Conservation (phyloP, 2,329 filamentous ascomycete genomes). For the Fusarium verrucosum region DNA sequence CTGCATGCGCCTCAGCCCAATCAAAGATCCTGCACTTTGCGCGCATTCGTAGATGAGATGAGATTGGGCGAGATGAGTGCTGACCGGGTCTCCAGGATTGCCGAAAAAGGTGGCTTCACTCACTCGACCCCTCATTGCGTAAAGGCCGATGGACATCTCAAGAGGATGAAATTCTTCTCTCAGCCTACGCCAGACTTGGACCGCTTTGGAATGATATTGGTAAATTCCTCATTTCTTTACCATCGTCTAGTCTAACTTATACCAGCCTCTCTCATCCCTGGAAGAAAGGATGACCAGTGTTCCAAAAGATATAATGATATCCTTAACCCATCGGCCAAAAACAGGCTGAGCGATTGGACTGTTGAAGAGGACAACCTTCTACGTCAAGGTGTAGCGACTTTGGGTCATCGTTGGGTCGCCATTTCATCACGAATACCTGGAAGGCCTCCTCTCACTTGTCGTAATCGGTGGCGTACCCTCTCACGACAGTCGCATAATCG, state of each 20-base stretch:
- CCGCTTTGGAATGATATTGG: slow-evolving; percentile 44
- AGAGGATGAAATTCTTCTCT: slow-evolving; percentile 44
- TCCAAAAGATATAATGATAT: slow-evolving; percentile 47
- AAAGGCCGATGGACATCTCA: slow-evolving; percentile 45
- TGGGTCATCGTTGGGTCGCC: slow-evolving; percentile 45
- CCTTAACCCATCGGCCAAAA: slow-evolving; percentile 41
- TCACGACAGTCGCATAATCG: slow-evolving; percentile 26
- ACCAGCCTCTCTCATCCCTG: slow-evolving; percentile 42
- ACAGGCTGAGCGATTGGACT: slow-evolving; percentile 43
- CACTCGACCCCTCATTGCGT: slow-evolving; percentile 43
- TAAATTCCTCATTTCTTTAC: neutral
- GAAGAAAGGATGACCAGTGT: slow-evolving; percentile 46
- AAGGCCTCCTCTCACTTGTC: slow-evolving; percentile 44
- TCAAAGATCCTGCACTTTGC: neutral
- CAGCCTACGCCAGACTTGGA: slow-evolving; percentile 42
- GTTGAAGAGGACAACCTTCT: slow-evolving; percentile 40
- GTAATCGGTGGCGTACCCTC: slow-evolving; percentile 43
- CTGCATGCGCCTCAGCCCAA: neutral
- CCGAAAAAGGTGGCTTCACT: slow-evolving; percentile 47
- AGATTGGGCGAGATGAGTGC: neutral
- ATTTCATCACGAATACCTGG: slow-evolving; percentile 42
- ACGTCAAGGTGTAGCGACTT: slow-evolving; percentile 36
- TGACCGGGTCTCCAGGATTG: slow-evolving; percentile 37
- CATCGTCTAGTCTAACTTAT: neutral
- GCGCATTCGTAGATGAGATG: neutral